Conservation (phyloP, 306 rosid genomes). For the Cicer cuneatum region DNA sequence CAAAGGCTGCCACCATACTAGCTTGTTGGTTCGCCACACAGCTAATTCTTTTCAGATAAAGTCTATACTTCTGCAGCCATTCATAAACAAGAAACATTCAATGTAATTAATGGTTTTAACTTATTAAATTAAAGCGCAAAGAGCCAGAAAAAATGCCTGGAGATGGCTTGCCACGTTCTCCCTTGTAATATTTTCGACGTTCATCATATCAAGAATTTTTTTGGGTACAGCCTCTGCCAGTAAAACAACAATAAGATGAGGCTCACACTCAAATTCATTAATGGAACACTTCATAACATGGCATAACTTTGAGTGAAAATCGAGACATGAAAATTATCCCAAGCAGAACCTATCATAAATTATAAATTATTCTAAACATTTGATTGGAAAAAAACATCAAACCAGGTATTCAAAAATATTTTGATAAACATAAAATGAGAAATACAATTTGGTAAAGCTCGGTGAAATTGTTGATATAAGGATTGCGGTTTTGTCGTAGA, state of each 20-base stretch:
- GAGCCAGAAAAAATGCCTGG: conserved; percentile 62
- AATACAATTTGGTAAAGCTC: background rate
- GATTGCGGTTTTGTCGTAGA: conserved; percentile 14
- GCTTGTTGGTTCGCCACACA: conserved; percentile 91
- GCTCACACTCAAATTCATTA: conserved; percentile 6
- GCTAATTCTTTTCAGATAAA: conserved; percentile 88
- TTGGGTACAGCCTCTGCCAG: conserved; percentile 96
- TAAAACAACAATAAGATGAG: conserved; percentile 42
- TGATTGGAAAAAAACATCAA: conserved; percentile 6
- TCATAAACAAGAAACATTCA: conserved; percentile 33
- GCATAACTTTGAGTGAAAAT: conserved; percentile 11
- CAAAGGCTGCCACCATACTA: conserved; percentile 82
- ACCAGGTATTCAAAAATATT: background rate
- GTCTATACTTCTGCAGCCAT: conserved; percentile 89
- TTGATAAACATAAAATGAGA: background rate
- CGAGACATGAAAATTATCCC: conserved; percentile 14
- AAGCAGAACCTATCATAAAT: conserved; percentile 8
- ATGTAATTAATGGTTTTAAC: conserved; percentile 22
- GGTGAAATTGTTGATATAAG: conserved; percentile 19
- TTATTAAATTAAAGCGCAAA: conserved; percentile 31
- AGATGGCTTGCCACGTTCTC: conserved; percentile 99
- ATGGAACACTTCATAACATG: conserved; percentile 25
- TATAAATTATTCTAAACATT: conserved; percentile 14
- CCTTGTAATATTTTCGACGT: conserved; percentile 90
- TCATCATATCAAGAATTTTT: conserved; percentile 93